Conservation (phyloP, 2,329 filamentous ascomycete species). For the Trichoderma endophyticum region DNA sequence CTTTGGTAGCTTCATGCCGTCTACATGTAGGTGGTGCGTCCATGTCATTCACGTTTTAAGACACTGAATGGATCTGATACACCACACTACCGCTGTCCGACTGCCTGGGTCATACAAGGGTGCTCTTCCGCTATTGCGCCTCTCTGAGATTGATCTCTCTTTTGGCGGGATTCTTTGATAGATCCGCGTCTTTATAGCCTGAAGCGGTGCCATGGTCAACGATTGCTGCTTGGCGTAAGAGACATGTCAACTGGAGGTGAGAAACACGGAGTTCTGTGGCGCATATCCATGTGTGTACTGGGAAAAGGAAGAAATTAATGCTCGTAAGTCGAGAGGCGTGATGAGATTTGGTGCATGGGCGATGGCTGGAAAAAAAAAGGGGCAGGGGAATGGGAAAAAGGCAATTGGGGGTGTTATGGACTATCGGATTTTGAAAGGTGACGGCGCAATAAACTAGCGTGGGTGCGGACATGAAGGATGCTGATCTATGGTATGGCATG, state of each 20-base stretch:
- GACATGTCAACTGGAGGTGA: neutral
- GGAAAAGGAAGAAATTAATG: slow-evolving; percentile 1
- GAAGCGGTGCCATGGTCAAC: neutral
- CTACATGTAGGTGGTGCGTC: neutral
- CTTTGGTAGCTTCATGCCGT: neutral
- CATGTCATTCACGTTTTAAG: neutral
- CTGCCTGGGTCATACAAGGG: neutral
- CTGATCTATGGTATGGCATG: neutral
- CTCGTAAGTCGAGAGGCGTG: slow-evolving; percentile 1
- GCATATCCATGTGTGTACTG: neutral
- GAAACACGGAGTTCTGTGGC: neutral
- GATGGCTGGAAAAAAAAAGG: neutral
- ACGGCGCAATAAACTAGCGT: neutral
- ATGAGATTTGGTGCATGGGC: slow-evolving; percentile 4
- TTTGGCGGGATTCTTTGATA: neutral
- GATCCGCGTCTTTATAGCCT: neutral
- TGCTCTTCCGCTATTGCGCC: neutral
- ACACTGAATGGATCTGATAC: neutral
- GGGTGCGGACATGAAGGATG: neutral
- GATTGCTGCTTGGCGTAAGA: neutral
- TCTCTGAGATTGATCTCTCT: neutral
- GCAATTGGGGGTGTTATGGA: neutral
- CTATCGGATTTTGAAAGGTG: neutral
- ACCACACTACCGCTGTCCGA: neutral
- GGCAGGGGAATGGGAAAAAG: neutral